phyloP scores from a whole-genome alignment of 345 rosid genomes.

The Adansonia digitata region DNA sequence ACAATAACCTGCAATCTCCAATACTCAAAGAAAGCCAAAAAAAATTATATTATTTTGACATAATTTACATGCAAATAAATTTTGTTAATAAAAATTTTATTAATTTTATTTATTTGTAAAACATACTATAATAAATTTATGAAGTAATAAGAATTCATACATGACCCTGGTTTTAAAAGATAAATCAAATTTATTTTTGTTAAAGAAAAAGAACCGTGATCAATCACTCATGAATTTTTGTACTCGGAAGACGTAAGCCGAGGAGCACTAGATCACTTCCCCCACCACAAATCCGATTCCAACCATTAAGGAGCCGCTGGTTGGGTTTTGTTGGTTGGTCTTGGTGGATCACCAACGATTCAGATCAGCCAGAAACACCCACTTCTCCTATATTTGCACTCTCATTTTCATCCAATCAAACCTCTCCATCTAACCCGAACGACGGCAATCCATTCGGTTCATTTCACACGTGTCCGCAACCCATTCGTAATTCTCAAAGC shows the following conservation, averaged over 20 bases:
- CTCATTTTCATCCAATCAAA: background rate
- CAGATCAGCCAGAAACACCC: background rate
- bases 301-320: background rate
- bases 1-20: no score
- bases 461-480: background rate
- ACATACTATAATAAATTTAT: no score
- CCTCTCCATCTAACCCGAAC: background rate
- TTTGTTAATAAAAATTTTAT: no score
- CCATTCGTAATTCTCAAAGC: background rate
- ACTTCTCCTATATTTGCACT: background rate
- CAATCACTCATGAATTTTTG: background rate
- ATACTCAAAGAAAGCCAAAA: no score
- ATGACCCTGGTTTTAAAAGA: no score
- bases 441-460: background rate
- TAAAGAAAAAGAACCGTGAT: background rate
- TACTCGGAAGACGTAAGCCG: background rate
- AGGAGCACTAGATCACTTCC: background rate
- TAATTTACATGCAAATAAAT: no score
- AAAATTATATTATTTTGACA: no score
- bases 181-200: no score
- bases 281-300: background rate
- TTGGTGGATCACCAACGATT: slow-evolving; percentile 14
- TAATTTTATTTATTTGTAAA: no score
- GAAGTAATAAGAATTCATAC: no score
- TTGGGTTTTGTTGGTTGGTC: slow-evolving; percentile 12